A percentile compares a stretch with the other conserved stretches of the same genome.
These are phyloP conservation scores for Alternaria ventricosa DNA, from an alignment of 2,329 filamentous ascomycete species.

Conservation along the genomic window DNA sequence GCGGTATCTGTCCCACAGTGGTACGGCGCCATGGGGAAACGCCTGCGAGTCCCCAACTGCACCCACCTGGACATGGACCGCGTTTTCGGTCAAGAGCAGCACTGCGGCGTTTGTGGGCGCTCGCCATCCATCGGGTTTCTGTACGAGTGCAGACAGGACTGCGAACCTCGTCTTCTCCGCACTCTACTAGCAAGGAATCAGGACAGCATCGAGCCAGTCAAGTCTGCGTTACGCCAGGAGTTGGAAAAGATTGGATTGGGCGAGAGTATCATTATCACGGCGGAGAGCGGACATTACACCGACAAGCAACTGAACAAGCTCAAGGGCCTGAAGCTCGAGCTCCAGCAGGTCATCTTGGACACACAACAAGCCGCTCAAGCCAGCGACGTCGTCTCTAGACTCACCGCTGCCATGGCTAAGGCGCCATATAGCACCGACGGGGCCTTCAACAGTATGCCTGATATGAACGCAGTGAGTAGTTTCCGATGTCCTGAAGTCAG, in stretches of 20 bases:
- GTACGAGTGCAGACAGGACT: slow-evolving; percentile 74
- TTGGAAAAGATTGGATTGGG: slow-evolving; percentile 40
- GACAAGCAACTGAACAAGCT: slow-evolving; percentile 39
- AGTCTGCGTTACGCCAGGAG: slow-evolving; percentile 33
- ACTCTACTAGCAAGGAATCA: slow-evolving; percentile 1
- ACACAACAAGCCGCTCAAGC: slow-evolving; percentile 23
- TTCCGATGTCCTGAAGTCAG: not conserved
- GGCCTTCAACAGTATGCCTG: slow-evolving; percentile 17
- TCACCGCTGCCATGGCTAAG: slow-evolving; percentile 16
- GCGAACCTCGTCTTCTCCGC: slow-evolving; percentile 13
- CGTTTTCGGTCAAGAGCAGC: slow-evolving; percentile 59
- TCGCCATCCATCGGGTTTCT: slow-evolving; percentile 71
- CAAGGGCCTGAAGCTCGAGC: slow-evolving; percentile 39
- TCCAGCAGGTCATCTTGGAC: slow-evolving; percentile 38
- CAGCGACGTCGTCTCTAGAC: slow-evolving; percentile 23
- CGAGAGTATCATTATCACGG: slow-evolving; percentile 42
- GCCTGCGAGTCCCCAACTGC: slow-evolving; percentile 54
- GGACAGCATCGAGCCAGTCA: not conserved
- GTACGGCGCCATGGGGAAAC: slow-evolving; percentile 26
- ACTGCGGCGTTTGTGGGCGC: slow-evolving; percentile 66
- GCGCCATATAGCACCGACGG: slow-evolving; percentile 29
- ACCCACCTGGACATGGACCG: slow-evolving; percentile 74
- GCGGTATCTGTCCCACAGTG: not conserved
- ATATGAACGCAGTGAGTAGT: slow-evolving; percentile 21
- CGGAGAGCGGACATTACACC: slow-evolving; percentile 45